Evolutionary conservation across 2,329 filamentous ascomycete species (phyloP).

Genomic region (Apiospora marii): DNA sequence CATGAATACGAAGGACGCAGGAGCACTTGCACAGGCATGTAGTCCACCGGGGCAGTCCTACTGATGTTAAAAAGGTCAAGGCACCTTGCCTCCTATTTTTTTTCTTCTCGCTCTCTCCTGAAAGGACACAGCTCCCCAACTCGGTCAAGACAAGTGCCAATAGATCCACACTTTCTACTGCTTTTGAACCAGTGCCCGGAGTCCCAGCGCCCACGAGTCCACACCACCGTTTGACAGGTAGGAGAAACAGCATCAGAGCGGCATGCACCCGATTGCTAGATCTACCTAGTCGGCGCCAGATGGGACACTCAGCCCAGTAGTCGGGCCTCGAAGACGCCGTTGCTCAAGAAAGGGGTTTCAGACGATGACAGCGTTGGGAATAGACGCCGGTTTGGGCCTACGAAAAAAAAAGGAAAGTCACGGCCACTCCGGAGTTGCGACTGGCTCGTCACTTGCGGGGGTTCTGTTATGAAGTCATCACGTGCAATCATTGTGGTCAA

Average conservation of each 20-base stretch:
- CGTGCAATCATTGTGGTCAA: not conserved
- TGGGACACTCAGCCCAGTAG: not conserved
- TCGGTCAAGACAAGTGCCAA: not conserved
- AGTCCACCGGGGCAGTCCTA: not conserved
- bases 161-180: slow-evolving; percentile 1
- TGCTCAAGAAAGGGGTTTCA: not conserved
- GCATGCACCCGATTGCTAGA: not conserved
- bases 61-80: slow-evolving; percentile 1
- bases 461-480: not conserved
- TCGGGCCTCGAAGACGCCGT: not conserved
- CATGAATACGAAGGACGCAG: not conserved
- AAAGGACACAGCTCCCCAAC: slow-evolving; percentile 2
- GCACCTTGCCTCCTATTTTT: slow-evolving; percentile 10
- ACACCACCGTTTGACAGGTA: slow-evolving; percentile 8
- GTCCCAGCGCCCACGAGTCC: not conserved
- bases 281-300: slow-evolving; percentile 17
- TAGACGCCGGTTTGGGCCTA: not conserved
- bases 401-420: too few relatives aligned
- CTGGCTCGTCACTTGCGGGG: not conserved
- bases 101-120: not conserved
- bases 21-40: not conserved
- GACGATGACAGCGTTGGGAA: not conserved
- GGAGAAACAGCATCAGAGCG: not conserved
- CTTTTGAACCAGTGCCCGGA: not conserved
- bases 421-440: not conserved